These are phyloP conservation scores for Talaromyces adpressus DNA, from an alignment of 495 filamentous ascomycete species.

Conservation along the genomic window DNA sequence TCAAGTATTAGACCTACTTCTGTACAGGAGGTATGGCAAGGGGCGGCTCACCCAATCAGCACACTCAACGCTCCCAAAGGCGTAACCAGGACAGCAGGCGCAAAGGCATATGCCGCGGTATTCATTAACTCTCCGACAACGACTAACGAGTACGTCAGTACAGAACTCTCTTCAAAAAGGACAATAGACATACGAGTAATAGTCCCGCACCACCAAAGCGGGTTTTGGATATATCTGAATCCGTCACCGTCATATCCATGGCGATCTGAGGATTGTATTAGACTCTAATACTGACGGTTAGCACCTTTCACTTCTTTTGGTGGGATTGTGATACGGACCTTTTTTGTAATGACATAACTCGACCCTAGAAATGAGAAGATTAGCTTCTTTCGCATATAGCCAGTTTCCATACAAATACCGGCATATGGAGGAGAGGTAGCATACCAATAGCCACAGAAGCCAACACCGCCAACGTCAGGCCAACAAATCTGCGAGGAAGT, in stretches of 20 bases:
- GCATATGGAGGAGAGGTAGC: slow-evolving; percentile 17
- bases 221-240: slow-evolving; percentile 83
- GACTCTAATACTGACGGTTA: slow-evolving; percentile 47
- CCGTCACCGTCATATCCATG: slow-evolving; percentile 97
- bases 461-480: slow-evolving; percentile 78
- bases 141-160: slow-evolving; percentile 38
- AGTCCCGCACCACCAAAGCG: slow-evolving; percentile 93
- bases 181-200: slow-evolving; percentile 61
- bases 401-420: not conserved
- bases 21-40: not conserved
- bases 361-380: slow-evolving; percentile 49
- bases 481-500: slow-evolving; percentile 63
- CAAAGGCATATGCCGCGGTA: slow-evolving; percentile 96
- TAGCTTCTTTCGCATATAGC: not conserved
- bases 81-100: slow-evolving; percentile 93
- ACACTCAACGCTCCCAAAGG: slow-evolving; percentile 90
- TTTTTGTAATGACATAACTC: slow-evolving; percentile 92
- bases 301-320: not conserved
- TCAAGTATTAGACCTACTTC: slow-evolving; percentile 9
- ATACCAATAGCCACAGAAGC: slow-evolving; percentile 91
- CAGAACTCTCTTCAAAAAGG: not conserved
- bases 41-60: slow-evolving; percentile 63
- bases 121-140: slow-evolving; percentile 84
- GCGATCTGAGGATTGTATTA: slow-evolving; percentile 80
- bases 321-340: slow-evolving; percentile 45